A percentile compares a stretch with the other conserved stretches of the same genome.
Conservation (phyloP, 257 asterid species). For the Solanum paucissectum region DNA sequence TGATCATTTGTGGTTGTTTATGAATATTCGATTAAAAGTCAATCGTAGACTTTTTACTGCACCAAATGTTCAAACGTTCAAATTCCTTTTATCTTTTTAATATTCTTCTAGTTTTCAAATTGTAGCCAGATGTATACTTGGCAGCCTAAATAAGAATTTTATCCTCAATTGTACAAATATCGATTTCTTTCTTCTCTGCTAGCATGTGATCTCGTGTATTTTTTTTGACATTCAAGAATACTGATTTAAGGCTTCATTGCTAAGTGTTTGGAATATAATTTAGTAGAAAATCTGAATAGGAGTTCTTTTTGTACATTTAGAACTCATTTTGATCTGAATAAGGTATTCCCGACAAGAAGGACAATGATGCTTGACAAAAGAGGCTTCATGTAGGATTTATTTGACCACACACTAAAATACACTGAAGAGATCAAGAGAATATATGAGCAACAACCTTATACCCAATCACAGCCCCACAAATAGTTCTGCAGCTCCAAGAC, state of each 20-base stretch:
- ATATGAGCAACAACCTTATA: constrained; percentile 96
- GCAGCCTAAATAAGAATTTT: neutral
- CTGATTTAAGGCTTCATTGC: neutral
- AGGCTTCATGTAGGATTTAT: constrained; percentile 78
- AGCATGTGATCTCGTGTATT: neutral
- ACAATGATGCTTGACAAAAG: constrained; percentile 78
- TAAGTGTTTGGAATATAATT: too few species aligned
- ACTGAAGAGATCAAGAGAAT: constrained; percentile 90
- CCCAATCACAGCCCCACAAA: constrained; percentile 88
- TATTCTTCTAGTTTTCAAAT: neutral
- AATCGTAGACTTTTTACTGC: neutral
- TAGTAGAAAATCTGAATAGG: neutral
- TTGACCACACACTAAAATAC: constrained; percentile 98
- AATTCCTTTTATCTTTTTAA: too few species aligned
- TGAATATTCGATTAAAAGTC: too few species aligned
- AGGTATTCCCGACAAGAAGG: constrained; percentile 54
- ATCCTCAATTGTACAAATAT: neutral
- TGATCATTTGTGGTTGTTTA: neutral
- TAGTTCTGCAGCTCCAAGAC: constrained; percentile 93
- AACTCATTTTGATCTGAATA: neutral
- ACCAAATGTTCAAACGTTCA: neutral
- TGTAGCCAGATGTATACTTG: neutral
- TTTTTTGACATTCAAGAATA: neutral
- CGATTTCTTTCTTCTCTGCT: neutral
- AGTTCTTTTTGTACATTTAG: neutral